phyloP scores from a whole-genome alignment of 2,329 filamentous ascomycete genomes.

The Fusarium falciforme region DNA sequence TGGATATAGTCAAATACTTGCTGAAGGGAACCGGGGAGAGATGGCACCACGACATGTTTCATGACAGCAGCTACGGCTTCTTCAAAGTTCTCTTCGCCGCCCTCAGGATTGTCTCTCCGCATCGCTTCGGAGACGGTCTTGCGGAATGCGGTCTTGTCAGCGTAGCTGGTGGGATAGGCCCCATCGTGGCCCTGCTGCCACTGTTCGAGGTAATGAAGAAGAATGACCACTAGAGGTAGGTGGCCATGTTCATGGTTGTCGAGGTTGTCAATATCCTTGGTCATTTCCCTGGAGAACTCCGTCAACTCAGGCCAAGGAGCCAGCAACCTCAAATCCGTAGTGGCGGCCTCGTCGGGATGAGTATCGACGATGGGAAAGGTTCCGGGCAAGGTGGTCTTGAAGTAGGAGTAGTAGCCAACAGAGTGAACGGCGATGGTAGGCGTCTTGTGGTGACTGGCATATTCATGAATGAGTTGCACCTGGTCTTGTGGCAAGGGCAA shows the following conservation, averaged over 20 bases:
- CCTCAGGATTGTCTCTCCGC: constrained; percentile 80
- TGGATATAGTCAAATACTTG: constrained; percentile 80
- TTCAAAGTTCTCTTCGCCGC: constrained; percentile 96
- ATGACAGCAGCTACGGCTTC: constrained; percentile 90
- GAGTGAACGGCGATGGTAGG: constrained; percentile 87
- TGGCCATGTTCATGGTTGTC: constrained; percentile 89
- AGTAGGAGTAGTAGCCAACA: constrained; percentile 91
- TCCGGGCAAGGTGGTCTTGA: constrained; percentile 81
- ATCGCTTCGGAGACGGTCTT: constrained; percentile 74
- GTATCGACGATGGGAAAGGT: constrained; percentile 95
- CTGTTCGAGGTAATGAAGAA: constrained; percentile 82
- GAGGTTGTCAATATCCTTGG: constrained; percentile 75
- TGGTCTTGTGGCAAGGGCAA: constrained; percentile 60
- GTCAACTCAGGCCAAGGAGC: constrained; percentile 86
- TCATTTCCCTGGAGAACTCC: constrained; percentile 74
- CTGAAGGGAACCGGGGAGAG: constrained; percentile 75
- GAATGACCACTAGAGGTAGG: constrained; percentile 84
- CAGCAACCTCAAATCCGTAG: constrained; percentile 84
- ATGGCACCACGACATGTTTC: constrained; percentile 80
- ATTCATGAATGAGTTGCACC: constrained; percentile 58
- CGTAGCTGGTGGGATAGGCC: constrained; percentile 76
- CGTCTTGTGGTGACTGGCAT: constrained; percentile 67
- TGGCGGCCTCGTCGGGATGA: constrained; percentile 88
- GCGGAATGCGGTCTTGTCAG: constrained; percentile 88
- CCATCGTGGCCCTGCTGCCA: constrained; percentile 82